These are phyloP conservation scores for Pseudogymnoascus sp. DNA, from an alignment of 2,329 filamentous ascomycete genomes.

Conservation along the genomic window DNA sequence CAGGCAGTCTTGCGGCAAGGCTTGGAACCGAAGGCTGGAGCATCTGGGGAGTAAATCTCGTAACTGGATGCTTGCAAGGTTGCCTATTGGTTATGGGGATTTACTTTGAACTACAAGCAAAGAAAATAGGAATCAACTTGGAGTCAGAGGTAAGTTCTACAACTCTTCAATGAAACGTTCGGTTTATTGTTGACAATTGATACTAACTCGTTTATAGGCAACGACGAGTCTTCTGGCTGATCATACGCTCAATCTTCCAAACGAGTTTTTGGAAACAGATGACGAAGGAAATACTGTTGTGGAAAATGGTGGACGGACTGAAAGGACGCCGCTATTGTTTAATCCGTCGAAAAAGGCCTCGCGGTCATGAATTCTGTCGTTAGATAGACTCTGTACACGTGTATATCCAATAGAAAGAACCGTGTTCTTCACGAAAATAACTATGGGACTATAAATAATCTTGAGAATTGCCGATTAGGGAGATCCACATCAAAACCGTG, in stretches of 20 bases:
- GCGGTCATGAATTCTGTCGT: not conserved
- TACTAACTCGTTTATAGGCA: not conserved
- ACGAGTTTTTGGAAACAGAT: conserved; percentile 17
- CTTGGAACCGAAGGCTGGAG: conserved; percentile 84
- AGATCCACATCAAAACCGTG: not conserved
- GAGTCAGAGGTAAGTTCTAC: not conserved
- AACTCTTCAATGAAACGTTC: not conserved
- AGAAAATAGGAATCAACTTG: not conserved
- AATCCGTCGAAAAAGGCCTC: conserved; percentile 13
- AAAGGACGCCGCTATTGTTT: conserved; percentile 19
- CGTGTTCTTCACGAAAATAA: no score
- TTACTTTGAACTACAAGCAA: conserved; percentile 53
- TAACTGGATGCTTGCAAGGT: conserved; percentile 82
- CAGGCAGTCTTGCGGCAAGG: conserved; percentile 70
- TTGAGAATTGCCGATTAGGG: not conserved
- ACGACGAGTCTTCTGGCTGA: not conserved
- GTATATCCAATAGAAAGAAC: not conserved
- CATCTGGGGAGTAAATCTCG: conserved; percentile 83
- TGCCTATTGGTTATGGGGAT: conserved; percentile 71
- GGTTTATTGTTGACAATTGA: not conserved
- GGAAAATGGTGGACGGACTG: conserved; percentile 18
- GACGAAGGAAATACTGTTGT: conserved; percentile 21
- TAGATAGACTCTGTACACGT: not conserved
- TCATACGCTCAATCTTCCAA: not conserved
- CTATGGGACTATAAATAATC: not conserved